Percentiles rank a stretch among this genome's conserved stretches.
These are phyloP conservation scores for Chlorociboria aeruginascens DNA, from an alignment of 495 filamentous ascomycete species.

Conservation along the genomic window DNA sequence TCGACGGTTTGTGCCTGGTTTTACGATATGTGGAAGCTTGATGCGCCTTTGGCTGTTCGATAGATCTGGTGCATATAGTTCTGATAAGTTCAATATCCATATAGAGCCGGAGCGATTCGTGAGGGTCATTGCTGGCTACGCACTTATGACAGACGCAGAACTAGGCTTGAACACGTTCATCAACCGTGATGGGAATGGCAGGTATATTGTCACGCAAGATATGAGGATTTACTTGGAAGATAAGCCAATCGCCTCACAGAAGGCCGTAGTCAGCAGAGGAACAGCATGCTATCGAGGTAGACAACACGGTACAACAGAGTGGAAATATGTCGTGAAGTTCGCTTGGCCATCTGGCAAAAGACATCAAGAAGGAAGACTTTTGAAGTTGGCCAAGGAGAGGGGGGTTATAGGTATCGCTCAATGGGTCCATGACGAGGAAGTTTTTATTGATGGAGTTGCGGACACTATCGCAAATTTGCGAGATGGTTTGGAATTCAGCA, in stretches of 20 bases:
- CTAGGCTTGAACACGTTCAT: slow-evolving; percentile 19
- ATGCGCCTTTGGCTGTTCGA: slow-evolving; percentile 26
- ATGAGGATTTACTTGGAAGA: no score
- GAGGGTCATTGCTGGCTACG: slow-evolving; percentile 19
- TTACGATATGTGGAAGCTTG: slow-evolving; percentile 19
- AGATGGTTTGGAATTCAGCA: no score
- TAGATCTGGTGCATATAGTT: slow-evolving; percentile 24
- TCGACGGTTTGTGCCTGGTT: slow-evolving; percentile 21
- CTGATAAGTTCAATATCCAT: slow-evolving; percentile 22
- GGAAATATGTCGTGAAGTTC: background rate
- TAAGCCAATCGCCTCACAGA: no score
- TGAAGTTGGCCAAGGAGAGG: no score
- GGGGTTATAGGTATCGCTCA: no score
- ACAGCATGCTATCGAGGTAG: background rate
- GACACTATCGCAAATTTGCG: no score
- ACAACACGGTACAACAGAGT: no score
- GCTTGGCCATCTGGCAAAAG: background rate
- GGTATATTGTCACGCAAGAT: slow-evolving; percentile 6
- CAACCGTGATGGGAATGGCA: slow-evolving; percentile 2
- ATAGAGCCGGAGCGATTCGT: slow-evolving; percentile 17
- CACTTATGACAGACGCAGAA: slow-evolving; percentile 20
- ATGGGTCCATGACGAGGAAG: no score
- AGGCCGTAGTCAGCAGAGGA: no score
- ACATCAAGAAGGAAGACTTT: no score
- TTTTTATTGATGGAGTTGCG: no score